Percentiles rank a stretch among this genome's conserved stretches.
phyloP scores from a whole-genome alignment of 2,329 filamentous ascomycete species.

The Passalora sequoiae region DNA sequence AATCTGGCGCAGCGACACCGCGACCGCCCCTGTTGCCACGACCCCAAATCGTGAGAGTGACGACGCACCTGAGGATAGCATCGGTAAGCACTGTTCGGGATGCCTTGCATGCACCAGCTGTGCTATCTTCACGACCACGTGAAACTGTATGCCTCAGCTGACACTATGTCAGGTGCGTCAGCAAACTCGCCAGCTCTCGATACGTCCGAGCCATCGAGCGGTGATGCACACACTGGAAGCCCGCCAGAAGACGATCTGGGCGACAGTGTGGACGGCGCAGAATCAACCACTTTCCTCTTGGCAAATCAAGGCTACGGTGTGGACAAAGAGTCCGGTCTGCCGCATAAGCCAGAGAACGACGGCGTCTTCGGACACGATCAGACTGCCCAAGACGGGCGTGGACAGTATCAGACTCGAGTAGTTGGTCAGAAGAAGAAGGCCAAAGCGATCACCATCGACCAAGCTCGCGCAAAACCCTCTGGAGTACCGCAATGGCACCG shows the following conservation, averaged over 20 bases:
- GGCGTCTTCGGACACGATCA: slow-evolving; percentile 15
- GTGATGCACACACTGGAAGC: no score
- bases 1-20: no score
- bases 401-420: slow-evolving; percentile 19
- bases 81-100: no score
- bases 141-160: no score
- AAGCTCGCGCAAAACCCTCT: slow-evolving; percentile 7
- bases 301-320: slow-evolving; percentile 10
- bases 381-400: slow-evolving; percentile 1
- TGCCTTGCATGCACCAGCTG: no score
- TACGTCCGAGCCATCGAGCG: no score
- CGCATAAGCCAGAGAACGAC: slow-evolving; percentile 19
- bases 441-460: slow-evolving; percentile 20
- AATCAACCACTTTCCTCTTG: background rate
- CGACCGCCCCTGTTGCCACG: no score
- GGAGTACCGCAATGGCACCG: slow-evolving; percentile 53
- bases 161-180: no score
- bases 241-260: background rate
- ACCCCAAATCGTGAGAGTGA: no score
- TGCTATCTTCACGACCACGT: no score
- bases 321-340: slow-evolving; percentile 11
- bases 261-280: background rate
- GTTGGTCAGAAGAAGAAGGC: slow-evolving; percentile 8
- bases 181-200: no score
- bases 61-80: no score